Percentiles rank a stretch among this genome's conserved stretches.
These are phyloP conservation scores for Phyllosticta citribraziliensis DNA, from an alignment of 2,329 filamentous ascomycete genomes.

Conservation along the genomic window DNA sequence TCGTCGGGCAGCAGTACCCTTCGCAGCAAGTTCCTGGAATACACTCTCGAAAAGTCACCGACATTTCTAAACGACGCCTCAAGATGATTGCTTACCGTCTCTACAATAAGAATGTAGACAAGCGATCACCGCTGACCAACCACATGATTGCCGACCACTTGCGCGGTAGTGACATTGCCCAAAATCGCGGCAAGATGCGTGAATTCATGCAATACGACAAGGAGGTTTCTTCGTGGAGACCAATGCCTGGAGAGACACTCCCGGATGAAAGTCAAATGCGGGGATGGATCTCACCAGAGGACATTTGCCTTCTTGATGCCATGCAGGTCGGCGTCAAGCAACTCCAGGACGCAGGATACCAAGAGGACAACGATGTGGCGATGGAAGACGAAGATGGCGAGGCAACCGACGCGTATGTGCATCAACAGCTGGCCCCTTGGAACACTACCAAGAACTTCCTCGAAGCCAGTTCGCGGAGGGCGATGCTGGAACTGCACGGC, in stretches of 20 bases:
- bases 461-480: slow-evolving; percentile 85
- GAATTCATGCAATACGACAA: slow-evolving; percentile 92
- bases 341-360: slow-evolving; percentile 83
- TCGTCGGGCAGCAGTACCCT: slow-evolving; percentile 88
- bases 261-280: slow-evolving; percentile 76
- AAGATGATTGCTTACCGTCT: slow-evolving; percentile 93
- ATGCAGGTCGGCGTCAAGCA: slow-evolving; percentile 95
- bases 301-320: slow-evolving; percentile 86
- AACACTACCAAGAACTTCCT: slow-evolving; percentile 94
- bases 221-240: slow-evolving; percentile 70
- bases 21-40: slow-evolving; percentile 87
- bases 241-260: slow-evolving; percentile 60
- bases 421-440: slow-evolving; percentile 88
- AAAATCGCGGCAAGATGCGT: slow-evolving; percentile 93
- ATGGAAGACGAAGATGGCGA: slow-evolving; percentile 60
- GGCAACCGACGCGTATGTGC: not conserved
- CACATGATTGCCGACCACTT: slow-evolving; percentile 57
- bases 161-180: slow-evolving; percentile 84
- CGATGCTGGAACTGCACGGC: slow-evolving; percentile 91
- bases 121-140: slow-evolving; percentile 59
- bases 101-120: slow-evolving; percentile 58
- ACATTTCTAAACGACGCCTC: slow-evolving; percentile 90
- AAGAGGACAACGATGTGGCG: slow-evolving; percentile 54
- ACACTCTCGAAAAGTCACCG: slow-evolving; percentile 89
- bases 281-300: slow-evolving; percentile 86